Evolutionary conservation across 306 rosid species (phyloP).

Genomic region (Citrullus amarus): DNA sequence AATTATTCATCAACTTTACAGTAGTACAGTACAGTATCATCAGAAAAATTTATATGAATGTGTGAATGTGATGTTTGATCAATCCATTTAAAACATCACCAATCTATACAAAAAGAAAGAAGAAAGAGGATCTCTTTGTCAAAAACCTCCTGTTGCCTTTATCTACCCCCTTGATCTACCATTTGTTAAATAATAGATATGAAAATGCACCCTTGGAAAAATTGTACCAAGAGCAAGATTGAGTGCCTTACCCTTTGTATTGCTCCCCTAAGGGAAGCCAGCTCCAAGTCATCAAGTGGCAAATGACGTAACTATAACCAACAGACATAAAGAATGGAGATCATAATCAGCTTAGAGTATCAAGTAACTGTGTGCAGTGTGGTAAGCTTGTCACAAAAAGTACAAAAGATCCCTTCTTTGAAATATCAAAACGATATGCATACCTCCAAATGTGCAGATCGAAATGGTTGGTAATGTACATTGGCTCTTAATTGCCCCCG

Average conservation of each 20-base stretch:
- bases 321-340: not conserved
- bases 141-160: not conserved
- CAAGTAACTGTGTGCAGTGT: not conserved
- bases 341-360: not conserved
- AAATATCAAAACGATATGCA: slow-evolving; percentile 5
- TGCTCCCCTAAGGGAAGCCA: slow-evolving; percentile 85
- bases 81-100: not conserved
- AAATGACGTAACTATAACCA: slow-evolving; percentile 53
- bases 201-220: not conserved
- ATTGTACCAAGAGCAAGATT: not conserved
- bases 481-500: slow-evolving; percentile 75
- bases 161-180: not conserved
- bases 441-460: slow-evolving; percentile 91
- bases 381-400: slow-evolving; percentile 2
- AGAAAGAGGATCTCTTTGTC: not conserved
- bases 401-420: slow-evolving; percentile 2
- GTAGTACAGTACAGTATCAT: not conserved
- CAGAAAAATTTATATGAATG: not conserved
- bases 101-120: not conserved
- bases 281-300: slow-evolving; percentile 84
- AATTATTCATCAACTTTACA: not conserved
- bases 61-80: not conserved
- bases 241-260: slow-evolving; percentile 59
- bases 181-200: not conserved
- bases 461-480: slow-evolving; percentile 45